phyloP scores from a whole-genome alignment of 331 rosid species.

The Telfairia occidentalis region DNA sequence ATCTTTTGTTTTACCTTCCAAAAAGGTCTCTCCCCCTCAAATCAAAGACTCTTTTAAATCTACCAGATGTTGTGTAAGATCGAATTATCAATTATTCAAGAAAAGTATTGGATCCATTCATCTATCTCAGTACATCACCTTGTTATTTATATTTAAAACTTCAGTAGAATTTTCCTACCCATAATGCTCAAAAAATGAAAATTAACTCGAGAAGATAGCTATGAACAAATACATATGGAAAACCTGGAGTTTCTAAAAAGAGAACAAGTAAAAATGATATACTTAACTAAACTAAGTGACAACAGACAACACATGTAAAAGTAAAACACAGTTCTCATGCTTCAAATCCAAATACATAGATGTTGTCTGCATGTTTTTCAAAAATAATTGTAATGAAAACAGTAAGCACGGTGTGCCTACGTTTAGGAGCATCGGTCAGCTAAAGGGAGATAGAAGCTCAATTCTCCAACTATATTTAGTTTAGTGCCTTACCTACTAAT shows the following conservation, averaged over 20 bases:
- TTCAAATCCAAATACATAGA: background rate
- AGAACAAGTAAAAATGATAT: background rate
- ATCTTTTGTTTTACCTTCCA: too few species aligned
- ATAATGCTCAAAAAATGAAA: background rate
- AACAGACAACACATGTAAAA: background rate
- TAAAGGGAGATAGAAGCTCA: background rate
- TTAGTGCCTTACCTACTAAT: slow-evolving; percentile 61
- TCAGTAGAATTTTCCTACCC: background rate
- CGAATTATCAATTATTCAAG: too few species aligned
- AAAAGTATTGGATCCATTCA: too few species aligned
- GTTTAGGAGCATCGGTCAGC: background rate
- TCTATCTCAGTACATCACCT: background rate
- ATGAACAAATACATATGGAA: too few species aligned
- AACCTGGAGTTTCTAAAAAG: too few species aligned
- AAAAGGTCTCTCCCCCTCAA: too few species aligned
- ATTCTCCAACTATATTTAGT: background rate
- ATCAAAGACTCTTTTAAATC: too few species aligned
- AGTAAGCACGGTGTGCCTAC: background rate
- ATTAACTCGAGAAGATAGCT: background rate
- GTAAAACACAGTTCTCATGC: background rate
- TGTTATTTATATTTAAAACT: background rate
- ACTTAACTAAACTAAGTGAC: background rate
- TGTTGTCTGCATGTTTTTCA: background rate
- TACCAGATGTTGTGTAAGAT: too few species aligned
- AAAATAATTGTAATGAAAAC: background rate